phyloP scores from a whole-genome alignment of 2,329 filamentous ascomycete species.

The Fusarium dimerum region DNA sequence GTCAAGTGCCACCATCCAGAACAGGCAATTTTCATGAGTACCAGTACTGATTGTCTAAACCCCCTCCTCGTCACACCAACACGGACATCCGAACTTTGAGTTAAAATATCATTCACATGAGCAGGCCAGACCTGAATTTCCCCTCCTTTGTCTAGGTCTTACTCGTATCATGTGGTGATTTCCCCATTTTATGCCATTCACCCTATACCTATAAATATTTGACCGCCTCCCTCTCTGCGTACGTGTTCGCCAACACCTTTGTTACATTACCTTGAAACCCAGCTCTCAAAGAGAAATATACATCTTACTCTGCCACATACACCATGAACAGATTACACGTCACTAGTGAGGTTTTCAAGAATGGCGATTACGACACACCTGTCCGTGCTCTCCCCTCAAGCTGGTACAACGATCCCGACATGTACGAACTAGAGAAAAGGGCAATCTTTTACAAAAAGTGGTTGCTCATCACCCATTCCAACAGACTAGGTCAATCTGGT shows the following conservation, averaged over 20 bases:
- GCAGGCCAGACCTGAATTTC: not conserved
- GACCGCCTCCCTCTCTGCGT: not conserved
- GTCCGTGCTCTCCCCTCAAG: slow-evolving; percentile 45
- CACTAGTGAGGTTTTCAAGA: not conserved
- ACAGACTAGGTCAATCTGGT: slow-evolving; percentile 50
- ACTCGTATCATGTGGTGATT: not conserved
- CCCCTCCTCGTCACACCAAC: not conserved
- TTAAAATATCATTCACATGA: not conserved
- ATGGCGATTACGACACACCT: not conserved
- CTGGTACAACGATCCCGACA: slow-evolving; percentile 52
- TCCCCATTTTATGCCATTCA: not conserved
- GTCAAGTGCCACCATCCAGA: not conserved
- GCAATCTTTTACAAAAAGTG: slow-evolving; percentile 59
- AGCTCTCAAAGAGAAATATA: not conserved
- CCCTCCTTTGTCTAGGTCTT: not conserved
- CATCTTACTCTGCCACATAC: not conserved
- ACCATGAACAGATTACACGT: not conserved
- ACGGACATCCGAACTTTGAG: not conserved
- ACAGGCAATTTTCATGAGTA: not conserved
- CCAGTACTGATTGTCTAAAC: too few species aligned
- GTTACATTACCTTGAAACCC: not conserved
- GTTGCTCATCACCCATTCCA: slow-evolving; percentile 55
- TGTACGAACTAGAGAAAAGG: slow-evolving; percentile 57
- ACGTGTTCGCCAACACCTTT: not conserved
- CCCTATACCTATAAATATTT: not conserved